phyloP scores from a whole-genome alignment of 441 rosid genomes.

The Breynia disticha region DNA sequence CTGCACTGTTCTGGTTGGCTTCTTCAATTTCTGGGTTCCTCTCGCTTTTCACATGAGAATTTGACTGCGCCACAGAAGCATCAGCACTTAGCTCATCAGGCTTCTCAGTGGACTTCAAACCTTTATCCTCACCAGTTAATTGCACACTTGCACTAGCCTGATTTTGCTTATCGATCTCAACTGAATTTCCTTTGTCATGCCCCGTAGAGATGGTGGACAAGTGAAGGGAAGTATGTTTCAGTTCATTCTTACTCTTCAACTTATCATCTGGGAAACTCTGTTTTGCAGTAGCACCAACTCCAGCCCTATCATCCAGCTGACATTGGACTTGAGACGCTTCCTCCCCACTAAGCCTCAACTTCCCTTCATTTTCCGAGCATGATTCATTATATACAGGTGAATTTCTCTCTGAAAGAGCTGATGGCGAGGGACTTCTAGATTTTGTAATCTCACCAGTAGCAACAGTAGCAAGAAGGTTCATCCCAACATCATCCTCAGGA shows the following conservation, averaged over 20 bases:
- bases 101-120: slow-evolving; percentile 4
- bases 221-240: background rate
- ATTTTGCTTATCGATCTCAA: slow-evolving; percentile 3
- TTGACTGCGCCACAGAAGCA: background rate
- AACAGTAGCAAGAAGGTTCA: slow-evolving; percentile 90
- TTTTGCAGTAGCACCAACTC: background rate
- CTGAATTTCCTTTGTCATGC: slow-evolving; percentile 3
- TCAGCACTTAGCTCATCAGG: background rate
- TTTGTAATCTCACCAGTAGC: slow-evolving; percentile 86
- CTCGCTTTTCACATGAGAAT: slow-evolving; percentile 1
- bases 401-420: slow-evolving; percentile 40
- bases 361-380: slow-evolving; percentile 28
- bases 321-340: background rate
- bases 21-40: slow-evolving; percentile 1
- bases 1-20: background rate
- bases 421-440: slow-evolving; percentile 47
- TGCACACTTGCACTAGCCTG: slow-evolving; percentile 1
- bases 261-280: background rate
- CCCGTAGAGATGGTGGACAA: background rate
- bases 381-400: slow-evolving; percentile 24
- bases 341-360: background rate
- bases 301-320: background rate
- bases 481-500: slow-evolving; percentile 77
- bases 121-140: background rate
- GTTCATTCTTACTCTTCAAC: slow-evolving; percentile 5